A percentile compares a stretch with the other conserved stretches of the same genome.
Conservation (phyloP, 768 basidiomycete genomes). For the Rhizopogon roseolus region DNA sequence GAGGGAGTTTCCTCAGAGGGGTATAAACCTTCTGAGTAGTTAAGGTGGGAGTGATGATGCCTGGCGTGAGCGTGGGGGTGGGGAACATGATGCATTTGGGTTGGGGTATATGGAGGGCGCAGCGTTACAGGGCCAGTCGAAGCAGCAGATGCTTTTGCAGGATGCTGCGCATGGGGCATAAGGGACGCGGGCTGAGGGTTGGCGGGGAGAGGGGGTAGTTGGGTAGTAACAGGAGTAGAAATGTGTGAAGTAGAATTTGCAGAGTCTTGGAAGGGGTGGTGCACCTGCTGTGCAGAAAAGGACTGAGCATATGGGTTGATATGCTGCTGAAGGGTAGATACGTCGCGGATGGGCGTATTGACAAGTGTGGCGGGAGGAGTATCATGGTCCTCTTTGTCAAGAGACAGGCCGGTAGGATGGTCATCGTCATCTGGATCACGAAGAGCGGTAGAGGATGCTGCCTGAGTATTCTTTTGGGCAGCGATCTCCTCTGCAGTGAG, state of each 20-base stretch:
- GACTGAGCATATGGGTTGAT: slow-evolving; percentile 18
- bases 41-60: slow-evolving; percentile 58
- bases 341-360: slow-evolving; percentile 14
- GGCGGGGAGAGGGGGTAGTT: slow-evolving; percentile 18
- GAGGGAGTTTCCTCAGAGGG: slow-evolving; percentile 22
- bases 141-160: slow-evolving; percentile 26
- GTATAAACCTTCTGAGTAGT: slow-evolving; percentile 37
- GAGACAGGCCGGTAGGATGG: neutral
- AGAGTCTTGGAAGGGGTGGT: slow-evolving; percentile 16
- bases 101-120: slow-evolving; percentile 51
- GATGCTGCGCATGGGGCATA: slow-evolving; percentile 16
- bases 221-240: slow-evolving; percentile 13
- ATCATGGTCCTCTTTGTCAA: slow-evolving; percentile 15
- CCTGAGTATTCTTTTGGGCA: slow-evolving; percentile 54
- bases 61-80: slow-evolving; percentile 77
- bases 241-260: slow-evolving; percentile 10
- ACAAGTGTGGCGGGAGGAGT: slow-evolving; percentile 13
- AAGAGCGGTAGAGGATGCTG: slow-evolving; percentile 30
- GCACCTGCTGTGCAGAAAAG: slow-evolving; percentile 12
- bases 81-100: slow-evolving; percentile 76
- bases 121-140: slow-evolving; percentile 41
- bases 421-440: slow-evolving; percentile 41
- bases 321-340: slow-evolving; percentile 16
- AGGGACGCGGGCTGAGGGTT: slow-evolving; percentile 15
- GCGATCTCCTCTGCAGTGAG: slow-evolving; percentile 95